A percentile compares a stretch with the other conserved stretches of the same genome.
These are phyloP conservation scores for Pseudopithomyces chartarum DNA, from an alignment of 2,329 filamentous ascomycete genomes.

Conservation along the genomic window DNA sequence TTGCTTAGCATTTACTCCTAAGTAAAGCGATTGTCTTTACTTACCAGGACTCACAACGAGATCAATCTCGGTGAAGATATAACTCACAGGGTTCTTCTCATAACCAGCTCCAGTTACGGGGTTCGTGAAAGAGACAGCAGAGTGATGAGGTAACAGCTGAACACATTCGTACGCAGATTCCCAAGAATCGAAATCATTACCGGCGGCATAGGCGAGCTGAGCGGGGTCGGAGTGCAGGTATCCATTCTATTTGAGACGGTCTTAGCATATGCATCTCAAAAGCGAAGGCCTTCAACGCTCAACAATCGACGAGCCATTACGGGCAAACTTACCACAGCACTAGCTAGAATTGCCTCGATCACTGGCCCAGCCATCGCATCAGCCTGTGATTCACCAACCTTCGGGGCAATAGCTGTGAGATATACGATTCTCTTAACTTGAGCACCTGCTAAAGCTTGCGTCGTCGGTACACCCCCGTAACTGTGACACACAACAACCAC, in stretches of 20 bases:
- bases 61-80: slow-evolving; percentile 47
- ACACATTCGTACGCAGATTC: slow-evolving; percentile 24
- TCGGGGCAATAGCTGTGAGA: slow-evolving; percentile 18
- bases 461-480: slow-evolving; percentile 20
- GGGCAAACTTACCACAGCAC: slow-evolving; percentile 8
- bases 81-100: slow-evolving; percentile 46
- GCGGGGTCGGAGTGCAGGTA: slow-evolving; percentile 21
- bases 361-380: slow-evolving; percentile 6
- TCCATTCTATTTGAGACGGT: slow-evolving; percentile 9
- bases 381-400: slow-evolving; percentile 15
- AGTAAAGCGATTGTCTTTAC: not conserved
- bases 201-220: slow-evolving; percentile 9
- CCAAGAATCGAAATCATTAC: slow-evolving; percentile 22
- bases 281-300: not conserved
- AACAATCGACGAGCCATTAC: not conserved
- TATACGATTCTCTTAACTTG: slow-evolving; percentile 20
- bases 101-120: slow-evolving; percentile 45
- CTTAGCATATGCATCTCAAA: not conserved
- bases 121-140: slow-evolving; percentile 37
- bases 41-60: slow-evolving; percentile 24
- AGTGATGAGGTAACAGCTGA: slow-evolving; percentile 33
- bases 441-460: slow-evolving; percentile 14
- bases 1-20: not conserved
- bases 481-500: slow-evolving; percentile 29
- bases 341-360: not conserved